Evolutionary conservation across 129 eudicot genomes (phyloP).

Genomic region (Chrysanthemum lavandulifolium): DNA sequence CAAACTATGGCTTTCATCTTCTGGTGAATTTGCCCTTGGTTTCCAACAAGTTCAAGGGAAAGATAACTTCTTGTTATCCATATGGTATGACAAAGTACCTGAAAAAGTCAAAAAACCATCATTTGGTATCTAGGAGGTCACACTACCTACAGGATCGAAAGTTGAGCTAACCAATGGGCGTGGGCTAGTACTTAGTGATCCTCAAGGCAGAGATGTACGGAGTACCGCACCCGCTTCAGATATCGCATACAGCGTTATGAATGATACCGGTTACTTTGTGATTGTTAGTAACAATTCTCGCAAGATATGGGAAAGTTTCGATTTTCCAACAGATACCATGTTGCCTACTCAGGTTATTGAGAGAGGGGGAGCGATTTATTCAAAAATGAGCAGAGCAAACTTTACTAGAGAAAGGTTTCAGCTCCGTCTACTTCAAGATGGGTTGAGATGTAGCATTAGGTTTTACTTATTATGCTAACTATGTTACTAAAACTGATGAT

Average conservation of each 20-base stretch:
- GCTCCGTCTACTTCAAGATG: conserved; percentile 31
- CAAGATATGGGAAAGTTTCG: conserved; percentile 52
- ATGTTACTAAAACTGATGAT: neutral
- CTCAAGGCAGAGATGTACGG: conserved; percentile 37
- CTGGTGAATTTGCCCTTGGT: conserved; percentile 59
- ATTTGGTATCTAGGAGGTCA: conserved; percentile 42
- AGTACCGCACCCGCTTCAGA: neutral
- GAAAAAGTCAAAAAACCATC: conserved; percentile 34
- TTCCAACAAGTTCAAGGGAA: conserved; percentile 32
- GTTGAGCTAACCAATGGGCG: conserved; percentile 27
- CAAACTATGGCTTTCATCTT: conserved; percentile 48
- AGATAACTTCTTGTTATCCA: conserved; percentile 37
- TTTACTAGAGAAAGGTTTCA: conserved; percentile 40
- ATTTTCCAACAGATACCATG: conserved; percentile 47
- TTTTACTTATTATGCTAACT: conserved; percentile 17
- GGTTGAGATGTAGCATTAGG: conserved; percentile 5
- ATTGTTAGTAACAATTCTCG: conserved; percentile 16
- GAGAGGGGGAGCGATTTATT: conserved; percentile 10
- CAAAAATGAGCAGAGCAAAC: conserved; percentile 30
- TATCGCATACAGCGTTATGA: conserved; percentile 34
- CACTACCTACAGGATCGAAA: conserved; percentile 34
- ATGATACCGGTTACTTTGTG: conserved; percentile 54
- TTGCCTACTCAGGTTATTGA: conserved; percentile 42
- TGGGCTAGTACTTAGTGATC: conserved; percentile 39
- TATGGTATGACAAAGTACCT: conserved; percentile 46